phyloP scores from a whole-genome alignment of 2,329 filamentous ascomycete species.

The Pseudocercospora pini-densiflorae region DNA sequence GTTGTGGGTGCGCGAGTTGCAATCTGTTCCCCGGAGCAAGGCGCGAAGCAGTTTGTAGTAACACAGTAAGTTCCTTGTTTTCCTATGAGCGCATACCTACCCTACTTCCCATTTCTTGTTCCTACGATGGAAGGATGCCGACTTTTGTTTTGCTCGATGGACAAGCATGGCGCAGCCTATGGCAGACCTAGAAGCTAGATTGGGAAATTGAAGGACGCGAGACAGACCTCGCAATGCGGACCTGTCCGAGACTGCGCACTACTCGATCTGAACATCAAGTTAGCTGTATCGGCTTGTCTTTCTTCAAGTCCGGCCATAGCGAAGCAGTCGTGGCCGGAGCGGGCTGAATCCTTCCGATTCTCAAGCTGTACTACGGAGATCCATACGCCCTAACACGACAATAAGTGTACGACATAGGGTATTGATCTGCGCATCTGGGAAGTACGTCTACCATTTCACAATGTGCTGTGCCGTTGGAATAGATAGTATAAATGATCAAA shows the following conservation, averaged over 20 bases:
- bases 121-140: neutral
- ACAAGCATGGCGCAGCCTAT: neutral
- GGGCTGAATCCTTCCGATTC: neutral
- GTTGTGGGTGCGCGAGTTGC: no score
- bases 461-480: neutral
- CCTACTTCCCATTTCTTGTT: neutral
- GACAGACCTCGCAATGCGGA: neutral
- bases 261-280: neutral
- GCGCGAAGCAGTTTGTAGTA: neutral
- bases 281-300: neutral
- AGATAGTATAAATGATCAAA: neutral
- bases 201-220: neutral
- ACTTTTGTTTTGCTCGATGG: neutral
- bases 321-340: neutral
- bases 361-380: neutral
- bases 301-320: neutral
- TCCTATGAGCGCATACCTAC: neutral
- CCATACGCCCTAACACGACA: neutral
- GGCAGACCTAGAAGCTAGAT: neutral
- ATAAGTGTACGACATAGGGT: neutral
- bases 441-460: neutral
- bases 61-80: neutral
- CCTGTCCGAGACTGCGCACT: neutral
- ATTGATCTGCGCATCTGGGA: neutral
- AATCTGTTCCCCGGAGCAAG: no score